Evolutionary conservation across 306 rosid species (phyloP).

Genomic region (Mimosa pudica): DNA sequence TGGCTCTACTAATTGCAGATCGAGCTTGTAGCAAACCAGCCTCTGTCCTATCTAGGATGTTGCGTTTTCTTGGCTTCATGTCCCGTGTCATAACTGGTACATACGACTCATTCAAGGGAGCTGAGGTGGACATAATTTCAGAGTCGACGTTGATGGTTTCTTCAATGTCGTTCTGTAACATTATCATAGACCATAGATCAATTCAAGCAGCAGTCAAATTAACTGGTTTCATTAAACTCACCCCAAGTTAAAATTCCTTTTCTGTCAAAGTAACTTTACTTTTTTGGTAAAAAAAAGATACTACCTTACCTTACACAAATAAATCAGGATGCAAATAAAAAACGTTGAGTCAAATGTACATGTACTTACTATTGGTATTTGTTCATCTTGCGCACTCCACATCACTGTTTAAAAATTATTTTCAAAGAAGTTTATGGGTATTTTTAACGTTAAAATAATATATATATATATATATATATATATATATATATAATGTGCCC

Average conservation of each 20-base stretch:
- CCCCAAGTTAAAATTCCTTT: not conserved
- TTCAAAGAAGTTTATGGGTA: too few species aligned
- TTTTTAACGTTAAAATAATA: too few species aligned
- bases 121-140: slow-evolving; percentile 4
- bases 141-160: slow-evolving; percentile 29
- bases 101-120: not conserved
- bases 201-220: not conserved
- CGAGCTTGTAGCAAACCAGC: slow-evolving; percentile 58
- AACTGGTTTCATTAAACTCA: not conserved
- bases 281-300: too few species aligned
- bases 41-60: slow-evolving; percentile 51
- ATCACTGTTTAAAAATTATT: too few species aligned
- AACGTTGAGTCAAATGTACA: too few species aligned
- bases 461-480: too few species aligned
- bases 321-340: too few species aligned
- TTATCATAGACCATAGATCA: not conserved
- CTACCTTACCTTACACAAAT: not conserved
- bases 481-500: too few species aligned
- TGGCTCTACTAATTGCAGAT: slow-evolving; percentile 70
- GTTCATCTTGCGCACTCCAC: too few species aligned
- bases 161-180: slow-evolving; percentile 41
- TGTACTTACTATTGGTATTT: too few species aligned
- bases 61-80: slow-evolving; percentile 35
- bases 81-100: slow-evolving; percentile 13
- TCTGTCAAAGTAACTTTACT: not conserved